phyloP scores from a whole-genome alignment of 306 rosid genomes.

The Cucumis hystrix region DNA sequence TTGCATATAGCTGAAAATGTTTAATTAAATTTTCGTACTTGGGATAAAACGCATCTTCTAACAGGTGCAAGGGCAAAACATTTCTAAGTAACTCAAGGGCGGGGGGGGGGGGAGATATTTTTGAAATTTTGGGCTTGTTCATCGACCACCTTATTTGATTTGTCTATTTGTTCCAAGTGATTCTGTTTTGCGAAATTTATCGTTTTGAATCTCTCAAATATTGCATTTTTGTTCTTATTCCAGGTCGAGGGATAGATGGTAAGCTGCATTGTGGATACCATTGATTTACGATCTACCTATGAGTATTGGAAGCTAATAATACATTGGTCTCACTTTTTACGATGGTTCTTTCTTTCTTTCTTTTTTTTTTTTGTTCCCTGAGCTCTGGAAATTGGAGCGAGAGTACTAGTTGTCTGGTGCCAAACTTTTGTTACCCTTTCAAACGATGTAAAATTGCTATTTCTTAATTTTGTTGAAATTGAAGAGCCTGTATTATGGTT shows the following conservation, averaged over 20 bases:
- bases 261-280: constrained; percentile 13
- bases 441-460: constrained; percentile 26
- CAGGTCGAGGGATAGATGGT: constrained; percentile 55
- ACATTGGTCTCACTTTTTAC: constrained; percentile 21
- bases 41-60: neutral
- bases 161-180: neutral
- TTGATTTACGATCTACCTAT: constrained; percentile 18
- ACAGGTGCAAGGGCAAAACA: neutral
- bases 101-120: neutral
- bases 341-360: constrained; percentile 7
- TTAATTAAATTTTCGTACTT: neutral
- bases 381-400: constrained; percentile 26
- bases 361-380: neutral
- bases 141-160: neutral
- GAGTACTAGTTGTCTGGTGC: constrained; percentile 16
- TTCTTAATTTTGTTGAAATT: constrained; percentile 8
- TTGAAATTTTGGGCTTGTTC: neutral
- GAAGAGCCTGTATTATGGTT: constrained; percentile 26
- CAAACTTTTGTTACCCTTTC: constrained; percentile 17
- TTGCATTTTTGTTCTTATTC: neutral
- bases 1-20: neutral
- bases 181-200: neutral
- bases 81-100: too few species aligned
- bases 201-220: neutral
- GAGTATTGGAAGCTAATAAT: constrained; percentile 33